Base-by-base conservation (phyloP, 2,329 filamentous ascomycete genomes). In the Keithomyces neogunnii region DNA sequence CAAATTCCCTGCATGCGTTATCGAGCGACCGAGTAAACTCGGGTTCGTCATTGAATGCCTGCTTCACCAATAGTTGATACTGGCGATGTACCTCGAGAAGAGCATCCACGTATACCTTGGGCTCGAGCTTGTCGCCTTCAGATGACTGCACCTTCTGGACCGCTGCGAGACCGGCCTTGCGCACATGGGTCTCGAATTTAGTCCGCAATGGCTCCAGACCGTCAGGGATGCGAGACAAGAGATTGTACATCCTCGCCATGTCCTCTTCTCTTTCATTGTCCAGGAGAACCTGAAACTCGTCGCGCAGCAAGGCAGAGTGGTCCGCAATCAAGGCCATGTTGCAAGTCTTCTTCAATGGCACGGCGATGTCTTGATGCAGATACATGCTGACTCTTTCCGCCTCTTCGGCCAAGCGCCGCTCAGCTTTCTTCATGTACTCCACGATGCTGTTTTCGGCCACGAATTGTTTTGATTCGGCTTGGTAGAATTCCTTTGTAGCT, bases 391-490 rank as follows among this genome's bases (percentile, higher is more conserved):
- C 93, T 30, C 93, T 88, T 64, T 92, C 89, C 71, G 95, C 93
- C 69, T 99, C 93, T 69, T 99, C 93, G 6, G 89, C 82, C 54
- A 99, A 72, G 33, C 93, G 85, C 42, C 82, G 72, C 71, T 97
- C 92, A 1, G 93, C 95, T 79, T 99, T 99, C 77, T 97, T 97
- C 93, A 99, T 97, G 72, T 97, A 99, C 65, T 99, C 93, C 35
- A 99, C 91, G 3, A 99, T 90, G 56, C 88, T 95, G 67, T 99
- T 99, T 68, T 97, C 92, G 9, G 90, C 88, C 35, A 99, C 83
- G 65, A 99, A 99, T 56, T 90, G 86, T 61, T 89, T 89, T 26
- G 93, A 97, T 68, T 99, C 95, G 45, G 86, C 84, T 60, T 89
- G 79, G 68, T 99, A 99, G 72, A 96, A 99, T 32, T 77, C 73